phyloP scores from a whole-genome alignment of 495 filamentous ascomycete species.

The Bryoglossum gracile region DNA sequence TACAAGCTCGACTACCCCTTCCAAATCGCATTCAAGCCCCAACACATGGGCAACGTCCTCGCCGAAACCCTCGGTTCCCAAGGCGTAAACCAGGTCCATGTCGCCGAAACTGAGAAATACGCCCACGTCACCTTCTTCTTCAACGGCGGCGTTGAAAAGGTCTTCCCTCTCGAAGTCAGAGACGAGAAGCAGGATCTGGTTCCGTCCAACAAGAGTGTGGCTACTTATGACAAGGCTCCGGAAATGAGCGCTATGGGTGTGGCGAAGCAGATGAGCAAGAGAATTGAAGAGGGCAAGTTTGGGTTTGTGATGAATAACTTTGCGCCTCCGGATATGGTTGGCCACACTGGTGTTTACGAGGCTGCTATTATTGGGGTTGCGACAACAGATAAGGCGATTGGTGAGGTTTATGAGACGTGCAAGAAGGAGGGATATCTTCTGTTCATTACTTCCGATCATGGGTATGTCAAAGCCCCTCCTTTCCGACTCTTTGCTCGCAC shows the following conservation, averaged over 20 bases:
- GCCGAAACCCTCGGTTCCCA: conserved; percentile 92
- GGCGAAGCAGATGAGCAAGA: conserved; percentile 76
- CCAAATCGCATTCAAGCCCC: conserved; percentile 86
- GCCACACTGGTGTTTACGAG: conserved; percentile 94
- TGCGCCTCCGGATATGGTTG: conserved; percentile 98
- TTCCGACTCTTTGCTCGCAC: neutral
- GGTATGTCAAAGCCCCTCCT: conserved; percentile 40
- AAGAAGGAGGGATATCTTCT: conserved; percentile 86
- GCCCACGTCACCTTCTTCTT: conserved; percentile 99
- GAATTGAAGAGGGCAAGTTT: conserved; percentile 72
- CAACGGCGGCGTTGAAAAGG: conserved; percentile 97
- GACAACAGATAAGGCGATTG: conserved; percentile 89
- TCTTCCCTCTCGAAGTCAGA: conserved; percentile 82
- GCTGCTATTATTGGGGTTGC: conserved; percentile 82
- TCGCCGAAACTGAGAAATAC: conserved; percentile 99
- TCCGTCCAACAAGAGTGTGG: conserved; percentile 62
- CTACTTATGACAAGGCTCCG: conserved; percentile 96
- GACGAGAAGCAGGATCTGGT: conserved; percentile 52
- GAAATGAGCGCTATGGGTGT: conserved; percentile 91
- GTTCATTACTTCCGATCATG: conserved; percentile 93
- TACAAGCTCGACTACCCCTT: conserved; percentile 96
- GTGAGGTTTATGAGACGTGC: conserved; percentile 82
- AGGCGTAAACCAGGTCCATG: conserved; percentile 81
- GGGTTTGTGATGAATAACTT: conserved; percentile 99
- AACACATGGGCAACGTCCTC: conserved; percentile 92